phyloP scores from a whole-genome alignment of 208 protist genomes.

The Crithidia fasciculata region DNA sequence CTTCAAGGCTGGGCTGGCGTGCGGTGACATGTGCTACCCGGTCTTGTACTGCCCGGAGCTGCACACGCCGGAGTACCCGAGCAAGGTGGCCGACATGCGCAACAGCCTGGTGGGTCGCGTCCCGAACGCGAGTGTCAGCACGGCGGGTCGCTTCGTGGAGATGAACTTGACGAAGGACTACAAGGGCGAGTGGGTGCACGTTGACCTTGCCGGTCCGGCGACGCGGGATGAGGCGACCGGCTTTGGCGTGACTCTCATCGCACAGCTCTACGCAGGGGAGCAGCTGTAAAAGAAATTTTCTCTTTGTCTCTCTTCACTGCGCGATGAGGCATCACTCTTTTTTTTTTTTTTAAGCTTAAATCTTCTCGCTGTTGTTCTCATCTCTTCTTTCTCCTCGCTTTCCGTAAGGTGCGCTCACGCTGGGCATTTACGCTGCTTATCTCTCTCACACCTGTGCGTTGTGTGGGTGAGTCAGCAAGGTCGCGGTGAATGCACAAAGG shows the following conservation, averaged over 20 bases:
- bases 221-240: conserved; percentile 72
- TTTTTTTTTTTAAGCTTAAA: not conserved
- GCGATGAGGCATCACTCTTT: not conserved
- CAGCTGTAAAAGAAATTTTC: conserved; percentile 16
- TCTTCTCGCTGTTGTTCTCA: not conserved
- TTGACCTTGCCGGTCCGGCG: conserved; percentile 83
- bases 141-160: conserved; percentile 86
- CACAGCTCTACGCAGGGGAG: conserved; percentile 50
- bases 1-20: conserved; percentile 46
- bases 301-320: not conserved
- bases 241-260: conserved; percentile 75
- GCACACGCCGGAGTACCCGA: conserved; percentile 73
- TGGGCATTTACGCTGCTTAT: no score
- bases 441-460: no score
- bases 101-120: conserved; percentile 74
- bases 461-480: no score
- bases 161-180: conserved; percentile 64
- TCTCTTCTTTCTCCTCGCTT: no score
- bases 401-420: no score
- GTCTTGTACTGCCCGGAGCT: conserved; percentile 91
- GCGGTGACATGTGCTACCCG: conserved; percentile 87
- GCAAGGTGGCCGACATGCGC: conserved; percentile 65
- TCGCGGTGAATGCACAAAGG: no score
- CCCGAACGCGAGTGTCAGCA: conserved; percentile 79
- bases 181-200: conserved; percentile 83